phyloP scores from a whole-genome alignment of 2,329 filamentous ascomycete genomes.

The Ilyonectria robusta region DNA sequence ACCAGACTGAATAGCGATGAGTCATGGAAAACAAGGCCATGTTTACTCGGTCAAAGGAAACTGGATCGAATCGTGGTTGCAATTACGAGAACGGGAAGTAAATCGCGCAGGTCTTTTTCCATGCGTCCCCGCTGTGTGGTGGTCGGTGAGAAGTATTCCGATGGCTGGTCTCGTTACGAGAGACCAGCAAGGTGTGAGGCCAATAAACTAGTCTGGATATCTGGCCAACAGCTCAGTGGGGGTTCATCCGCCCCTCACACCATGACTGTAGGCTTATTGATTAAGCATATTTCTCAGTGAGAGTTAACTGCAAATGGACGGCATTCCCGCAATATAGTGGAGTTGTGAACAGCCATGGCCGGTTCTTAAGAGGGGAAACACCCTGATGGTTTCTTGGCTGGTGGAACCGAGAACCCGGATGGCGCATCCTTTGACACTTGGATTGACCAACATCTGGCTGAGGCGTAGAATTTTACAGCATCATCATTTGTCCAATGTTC shows the following conservation, averaged over 20 bases:
- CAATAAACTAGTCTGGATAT: constrained; percentile 7
- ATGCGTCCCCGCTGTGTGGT: constrained; percentile 17
- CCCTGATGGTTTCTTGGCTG: constrained; percentile 43
- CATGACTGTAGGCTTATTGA: constrained; percentile 9
- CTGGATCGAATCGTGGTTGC: not conserved
- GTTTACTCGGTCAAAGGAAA: not conserved
- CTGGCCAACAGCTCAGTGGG: not conserved
- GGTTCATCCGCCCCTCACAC: constrained; percentile 8
- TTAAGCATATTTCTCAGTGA: constrained; percentile 48
- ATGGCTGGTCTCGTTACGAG: not conserved
- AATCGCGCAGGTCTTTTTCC: constrained; percentile 21
- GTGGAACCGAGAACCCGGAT: constrained; percentile 45
- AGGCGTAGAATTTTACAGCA: accelerated
- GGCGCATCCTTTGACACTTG: constrained; percentile 27
- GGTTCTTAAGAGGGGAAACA: constrained; percentile 30
- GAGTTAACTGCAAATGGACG: constrained; percentile 40
- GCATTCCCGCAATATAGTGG: constrained; percentile 22
- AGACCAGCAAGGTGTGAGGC: constrained; percentile 3
- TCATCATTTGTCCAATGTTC: constrained; percentile 30
- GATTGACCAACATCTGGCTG: constrained; percentile 13
- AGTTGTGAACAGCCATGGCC: constrained; percentile 1
- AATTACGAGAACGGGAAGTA: constrained; percentile 9
- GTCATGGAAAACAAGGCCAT: not conserved
- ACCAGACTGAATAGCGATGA: not conserved
- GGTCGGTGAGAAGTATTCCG: constrained; percentile 8